Base-by-base conservation (phyloP, 306 rosid species). In the Vigna unguiculata region DNA sequence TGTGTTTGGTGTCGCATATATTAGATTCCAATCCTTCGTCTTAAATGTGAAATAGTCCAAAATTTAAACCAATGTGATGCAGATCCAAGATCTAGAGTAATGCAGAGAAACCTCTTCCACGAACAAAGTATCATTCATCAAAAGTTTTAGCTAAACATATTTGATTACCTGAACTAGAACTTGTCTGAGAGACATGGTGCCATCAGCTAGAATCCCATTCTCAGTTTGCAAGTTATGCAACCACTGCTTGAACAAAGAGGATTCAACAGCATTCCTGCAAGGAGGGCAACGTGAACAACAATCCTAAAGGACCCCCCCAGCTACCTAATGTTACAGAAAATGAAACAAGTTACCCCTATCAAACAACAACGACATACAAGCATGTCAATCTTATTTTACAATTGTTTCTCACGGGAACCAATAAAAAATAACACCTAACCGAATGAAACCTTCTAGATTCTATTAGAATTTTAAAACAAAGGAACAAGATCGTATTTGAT, bases 221-320 rank as follows among this genome's bases (percentile, higher is more conserved):
- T 92, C 91, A 52, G 86, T 62, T 71, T 94, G 92, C 88, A 88
- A 69, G 84, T 90, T 92, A 85, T 80, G 78, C 81, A 91, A 77
- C 98, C 98, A 94, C 54, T 89, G 87, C 85, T 88, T 89, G 89
- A 94, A 90, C 82, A 94, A 81, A 48, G 93, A 89, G 64, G 95
- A 94, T 69, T 92, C 88, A 69, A 94, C 74, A 53, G 97, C 97
- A 77, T 36, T 89, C 93, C 98, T 94, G 87, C 79, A 86, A 66
- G 11, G 15, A 19, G 45, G 43, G 48, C 40, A 52, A 71, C 36
- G 22, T 36, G 71, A 80, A 59, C 64, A 49, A 34, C 25, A 52
- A 82, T 21, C 17, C 45, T 7, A 14, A 53, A 32, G 7, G 40
- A 74, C 12, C 16, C 5, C 12, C 16, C 5, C 17, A 71, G 14